phyloP scores from a whole-genome alignment of 805 yeast genomes.

The Schwanniomyces sp. region DNA sequence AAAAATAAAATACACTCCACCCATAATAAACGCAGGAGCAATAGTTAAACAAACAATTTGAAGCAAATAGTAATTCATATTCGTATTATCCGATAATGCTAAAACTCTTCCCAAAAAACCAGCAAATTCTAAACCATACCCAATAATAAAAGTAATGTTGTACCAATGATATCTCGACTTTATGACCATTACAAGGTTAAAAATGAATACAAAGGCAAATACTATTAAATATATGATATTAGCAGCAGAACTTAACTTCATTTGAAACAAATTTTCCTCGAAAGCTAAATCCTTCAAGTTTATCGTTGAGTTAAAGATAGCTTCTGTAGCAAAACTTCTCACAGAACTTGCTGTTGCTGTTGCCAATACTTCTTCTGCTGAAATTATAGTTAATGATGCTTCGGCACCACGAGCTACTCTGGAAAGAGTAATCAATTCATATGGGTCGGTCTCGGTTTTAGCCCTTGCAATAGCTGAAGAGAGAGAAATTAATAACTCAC shows the following conservation, averaged over 20 bases:
- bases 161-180: conserved; percentile 40
- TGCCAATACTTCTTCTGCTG: conserved; percentile 35
- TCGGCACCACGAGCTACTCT: conserved; percentile 30
- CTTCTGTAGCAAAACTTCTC: conserved; percentile 30
- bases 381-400: conserved; percentile 35
- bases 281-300: conserved; percentile 27
- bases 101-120: conserved; percentile 41
- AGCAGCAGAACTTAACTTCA: conserved; percentile 24
- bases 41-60: conserved; percentile 38
- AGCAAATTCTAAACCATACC: conserved; percentile 33
- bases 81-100: conserved; percentile 21
- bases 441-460: conserved; percentile 18
- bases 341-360: conserved; percentile 34
- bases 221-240: conserved; percentile 31
- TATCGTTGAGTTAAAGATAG: conserved; percentile 30
- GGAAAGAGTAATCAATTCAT: conserved; percentile 21
- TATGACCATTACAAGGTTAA: conserved; percentile 22
- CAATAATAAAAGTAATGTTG: conserved; percentile 36
- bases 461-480: conserved; percentile 17
- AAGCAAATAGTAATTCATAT: conserved; percentile 21
- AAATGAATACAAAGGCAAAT: conserved; percentile 23
- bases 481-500: conserved; percentile 17
- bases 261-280: conserved; percentile 28
- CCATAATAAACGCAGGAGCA: conserved; percentile 46
- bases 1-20: conserved; percentile 39